A percentile compares a stretch with the other conserved stretches of the same genome.
Evolutionary conservation across 345 rosid genomes (phyloP).

Genomic region (Eucalyptus grandis): DNA sequence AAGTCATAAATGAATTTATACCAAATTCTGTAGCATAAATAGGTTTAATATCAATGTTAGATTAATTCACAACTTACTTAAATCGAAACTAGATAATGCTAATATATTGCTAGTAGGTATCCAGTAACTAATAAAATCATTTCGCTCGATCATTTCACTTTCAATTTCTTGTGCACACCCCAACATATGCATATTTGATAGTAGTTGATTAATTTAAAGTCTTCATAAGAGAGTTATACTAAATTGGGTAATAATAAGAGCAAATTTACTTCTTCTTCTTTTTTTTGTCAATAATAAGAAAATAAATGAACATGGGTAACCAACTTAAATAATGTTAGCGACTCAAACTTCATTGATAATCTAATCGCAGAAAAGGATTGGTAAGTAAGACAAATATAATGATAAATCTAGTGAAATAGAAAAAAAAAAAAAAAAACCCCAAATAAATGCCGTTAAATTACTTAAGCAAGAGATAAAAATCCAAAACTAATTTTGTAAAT

Average conservation of each 20-base stretch:
- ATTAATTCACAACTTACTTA: too few relatives aligned
- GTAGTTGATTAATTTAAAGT: background rate
- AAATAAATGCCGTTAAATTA: background rate
- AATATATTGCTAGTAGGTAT: background rate
- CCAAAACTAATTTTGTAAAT: background rate
- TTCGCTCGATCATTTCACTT: background rate
- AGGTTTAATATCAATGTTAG: too few relatives aligned
- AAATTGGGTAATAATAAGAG: background rate
- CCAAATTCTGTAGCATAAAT: too few relatives aligned
- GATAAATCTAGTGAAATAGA: background rate
- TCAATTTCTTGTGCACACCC: background rate
- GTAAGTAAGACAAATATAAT: background rate
- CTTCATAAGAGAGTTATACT: background rate
- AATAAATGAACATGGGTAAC: background rate
- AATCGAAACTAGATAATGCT: background rate
- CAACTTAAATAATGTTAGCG: background rate
- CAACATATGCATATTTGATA: background rate
- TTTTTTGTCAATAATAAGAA: background rate
- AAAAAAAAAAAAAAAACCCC: background rate
- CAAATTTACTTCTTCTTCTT: background rate
- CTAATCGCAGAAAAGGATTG: background rate
- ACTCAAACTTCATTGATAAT: background rate
- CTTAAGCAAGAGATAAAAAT: background rate
- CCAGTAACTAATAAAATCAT: background rate
- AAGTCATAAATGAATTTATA: too few relatives aligned